phyloP scores from a whole-genome alignment of 2,329 filamentous ascomycete genomes.

The Penicillium rolfsii region DNA sequence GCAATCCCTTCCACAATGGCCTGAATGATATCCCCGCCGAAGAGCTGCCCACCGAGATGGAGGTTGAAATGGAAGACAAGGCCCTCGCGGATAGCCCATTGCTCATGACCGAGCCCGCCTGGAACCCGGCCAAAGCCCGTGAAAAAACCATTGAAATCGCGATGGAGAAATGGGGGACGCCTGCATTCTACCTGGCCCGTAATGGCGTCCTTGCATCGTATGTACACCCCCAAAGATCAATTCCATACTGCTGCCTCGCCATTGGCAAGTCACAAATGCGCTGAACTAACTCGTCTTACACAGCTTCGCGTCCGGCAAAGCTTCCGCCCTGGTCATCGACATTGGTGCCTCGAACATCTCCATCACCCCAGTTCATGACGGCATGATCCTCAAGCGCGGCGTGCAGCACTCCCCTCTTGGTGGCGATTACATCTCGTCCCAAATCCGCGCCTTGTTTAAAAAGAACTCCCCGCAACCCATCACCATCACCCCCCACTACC shows the following conservation, averaged over 20 bases:
- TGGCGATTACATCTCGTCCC: constrained; percentile 86
- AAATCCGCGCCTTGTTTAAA: constrained; percentile 80
- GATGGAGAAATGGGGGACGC: constrained; percentile 95
- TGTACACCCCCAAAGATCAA: constrained; percentile 29
- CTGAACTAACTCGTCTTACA: neutral
- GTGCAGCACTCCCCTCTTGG: constrained; percentile 83
- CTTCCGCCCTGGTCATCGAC: constrained; percentile 89
- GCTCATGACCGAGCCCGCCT: constrained; percentile 90
- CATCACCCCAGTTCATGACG: constrained; percentile 89
- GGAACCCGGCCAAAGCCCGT: constrained; percentile 84
- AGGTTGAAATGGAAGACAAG: constrained; percentile 69
- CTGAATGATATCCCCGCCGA: constrained; percentile 69
- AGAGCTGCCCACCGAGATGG: constrained; percentile 62
- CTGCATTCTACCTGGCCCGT: constrained; percentile 90
- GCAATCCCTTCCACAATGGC: constrained; percentile 73
- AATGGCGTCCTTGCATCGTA: constrained; percentile 83
- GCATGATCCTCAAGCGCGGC: constrained; percentile 88
- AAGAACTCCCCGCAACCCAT: constrained; percentile 68
- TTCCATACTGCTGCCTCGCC: neutral
- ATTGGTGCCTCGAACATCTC: constrained; percentile 86
- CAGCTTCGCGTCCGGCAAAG: constrained; percentile 85
- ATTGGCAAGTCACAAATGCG: neutral
- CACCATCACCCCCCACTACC: constrained; percentile 79
- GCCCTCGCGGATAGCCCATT: constrained; percentile 86
- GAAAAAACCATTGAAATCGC: constrained; percentile 95